Evolutionary conservation across 2,329 filamentous ascomycete species (phyloP), one percentile per base, ranked within the genome.

Genomic region (Alternaria arbusti): DNA sequence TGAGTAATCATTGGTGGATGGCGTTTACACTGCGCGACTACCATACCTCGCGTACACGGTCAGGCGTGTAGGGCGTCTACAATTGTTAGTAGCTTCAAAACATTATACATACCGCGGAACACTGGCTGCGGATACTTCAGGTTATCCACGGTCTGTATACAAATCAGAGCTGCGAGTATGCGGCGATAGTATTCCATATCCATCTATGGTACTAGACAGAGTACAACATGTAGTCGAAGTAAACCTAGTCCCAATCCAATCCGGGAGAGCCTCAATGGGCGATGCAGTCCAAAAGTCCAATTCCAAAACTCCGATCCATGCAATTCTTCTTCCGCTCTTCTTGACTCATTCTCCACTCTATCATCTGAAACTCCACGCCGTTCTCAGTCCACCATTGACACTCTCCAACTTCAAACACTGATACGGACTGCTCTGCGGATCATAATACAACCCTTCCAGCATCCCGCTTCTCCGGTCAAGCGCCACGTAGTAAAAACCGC

Each of bases 401-500:
- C 80, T 81, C 57, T 78, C 79, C 65, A 87, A 70, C 67, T 79
- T 80, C 68, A 87, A 70, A 68, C 82, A 81, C 77, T 87, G 85
- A 74, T 85, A 86, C 51, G 85, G 85, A 61, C 82, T 84, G 65
- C 82, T 84, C 69, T 82, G 80, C n/a, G 84, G 84, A 77, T 87
- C 85, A 70, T 83, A 86, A 71, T 87, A 87, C 65, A 86, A 74
- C 0, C 85, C 85, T 67, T 86, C 82, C 5, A 86, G 76, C 15
- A 65, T 68, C 1, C 85, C 85, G 69, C 84, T 82, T 12, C 74
- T 74, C 45, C 85, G 74, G 59, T 80, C 70, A 70, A 87, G 61
- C 69, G 82, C 84, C 6, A 86, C 80, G 68, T 86, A 87, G 66
- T 87, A 87, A 65, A 87, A 87, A 0, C 85, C 85, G 26, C 78